Conservation (phyloP, 2,329 filamentous ascomycete species). For the Ramularia endophylla region DNA sequence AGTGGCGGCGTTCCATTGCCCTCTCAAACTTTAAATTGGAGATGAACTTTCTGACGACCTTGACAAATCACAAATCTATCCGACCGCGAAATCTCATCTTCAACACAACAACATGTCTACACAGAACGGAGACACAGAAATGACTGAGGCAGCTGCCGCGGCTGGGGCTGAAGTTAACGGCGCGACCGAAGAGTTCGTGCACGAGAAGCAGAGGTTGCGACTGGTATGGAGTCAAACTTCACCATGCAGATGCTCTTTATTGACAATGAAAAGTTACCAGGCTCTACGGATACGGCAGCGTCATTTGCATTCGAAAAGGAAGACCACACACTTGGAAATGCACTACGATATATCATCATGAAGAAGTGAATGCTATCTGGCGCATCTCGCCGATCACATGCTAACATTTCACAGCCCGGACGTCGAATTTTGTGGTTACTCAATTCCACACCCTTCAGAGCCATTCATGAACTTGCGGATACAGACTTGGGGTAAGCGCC, state of each 20-base stretch:
- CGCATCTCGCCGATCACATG: neutral
- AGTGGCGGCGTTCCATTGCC: conserved; percentile 3
- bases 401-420: conserved; percentile 58
- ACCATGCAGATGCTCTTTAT: neutral
- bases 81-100: neutral
- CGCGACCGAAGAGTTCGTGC: conserved; percentile 28
- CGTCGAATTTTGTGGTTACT: conserved; percentile 97
- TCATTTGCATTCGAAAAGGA: conserved; percentile 94
- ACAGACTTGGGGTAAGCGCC: conserved; percentile 95
- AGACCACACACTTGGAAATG: conserved; percentile 93
- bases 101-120: conserved; percentile 14
- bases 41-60: no score
- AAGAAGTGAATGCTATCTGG: conserved; percentile 67
- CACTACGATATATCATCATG: conserved; percentile 92
- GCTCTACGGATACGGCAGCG: conserved; percentile 76
- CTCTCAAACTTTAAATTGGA: conserved; percentile 7
- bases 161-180: conserved; percentile 41
- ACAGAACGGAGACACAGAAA: conserved; percentile 28
- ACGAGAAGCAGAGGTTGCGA: conserved; percentile 40
- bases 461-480: conserved; percentile 95
- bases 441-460: conserved; percentile 94
- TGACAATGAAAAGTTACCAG: conserved; percentile 79
- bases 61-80: neutral
- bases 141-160: conserved; percentile 31
- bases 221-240: conserved; percentile 29